These are phyloP conservation scores for Pisolithus marmoratus DNA, from an alignment of 768 basidiomycete species.

Conservation along the genomic window DNA sequence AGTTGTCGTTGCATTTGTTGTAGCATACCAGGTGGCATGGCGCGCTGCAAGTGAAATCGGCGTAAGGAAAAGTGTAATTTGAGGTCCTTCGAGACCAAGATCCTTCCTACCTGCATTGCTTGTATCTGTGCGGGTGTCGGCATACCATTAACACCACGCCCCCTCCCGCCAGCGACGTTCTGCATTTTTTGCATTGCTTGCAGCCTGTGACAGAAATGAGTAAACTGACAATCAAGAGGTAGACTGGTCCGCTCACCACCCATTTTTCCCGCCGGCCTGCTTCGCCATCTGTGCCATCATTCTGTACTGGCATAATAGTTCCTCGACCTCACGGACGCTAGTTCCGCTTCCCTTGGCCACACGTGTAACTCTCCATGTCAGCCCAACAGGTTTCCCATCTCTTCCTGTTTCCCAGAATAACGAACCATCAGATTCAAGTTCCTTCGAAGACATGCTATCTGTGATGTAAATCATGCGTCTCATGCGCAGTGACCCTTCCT, in stretches of 20 bases:
- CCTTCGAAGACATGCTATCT: constrained; percentile 91
- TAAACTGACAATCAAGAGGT: background rate
- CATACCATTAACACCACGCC: constrained; percentile 82
- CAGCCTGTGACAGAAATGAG: constrained; percentile 42
- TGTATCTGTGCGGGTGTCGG: constrained; percentile 91
- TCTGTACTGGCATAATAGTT: constrained; percentile 90
- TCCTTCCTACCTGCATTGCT: constrained; percentile 80
- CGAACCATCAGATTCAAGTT: constrained; percentile 92
- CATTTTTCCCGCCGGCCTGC: constrained; percentile 95
- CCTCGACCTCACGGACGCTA: constrained; percentile 95
- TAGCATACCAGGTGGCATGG: constrained; percentile 93
- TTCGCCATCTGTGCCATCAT: constrained; percentile 99
- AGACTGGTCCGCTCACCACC: constrained; percentile 52
- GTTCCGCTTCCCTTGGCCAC: constrained; percentile 94
- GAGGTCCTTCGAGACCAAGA: background rate
- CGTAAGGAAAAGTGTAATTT: background rate
- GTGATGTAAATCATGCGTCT: constrained; percentile 99
- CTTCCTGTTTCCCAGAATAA: constrained; percentile 82
- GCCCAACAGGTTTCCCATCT: constrained; percentile 76
- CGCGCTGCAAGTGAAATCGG: constrained; percentile 45
- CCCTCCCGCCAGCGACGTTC: constrained; percentile 76
- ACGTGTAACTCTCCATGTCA: constrained; percentile 86
- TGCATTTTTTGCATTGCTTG: constrained; percentile 94
- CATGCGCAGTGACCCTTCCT: constrained; percentile 85
- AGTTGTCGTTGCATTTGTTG: constrained; percentile 87